Evolutionary conservation across 176 grass and related monocot species (phyloP), one percentile per base, ranked within the genome.

Genomic region (Otatea glauca): DNA sequence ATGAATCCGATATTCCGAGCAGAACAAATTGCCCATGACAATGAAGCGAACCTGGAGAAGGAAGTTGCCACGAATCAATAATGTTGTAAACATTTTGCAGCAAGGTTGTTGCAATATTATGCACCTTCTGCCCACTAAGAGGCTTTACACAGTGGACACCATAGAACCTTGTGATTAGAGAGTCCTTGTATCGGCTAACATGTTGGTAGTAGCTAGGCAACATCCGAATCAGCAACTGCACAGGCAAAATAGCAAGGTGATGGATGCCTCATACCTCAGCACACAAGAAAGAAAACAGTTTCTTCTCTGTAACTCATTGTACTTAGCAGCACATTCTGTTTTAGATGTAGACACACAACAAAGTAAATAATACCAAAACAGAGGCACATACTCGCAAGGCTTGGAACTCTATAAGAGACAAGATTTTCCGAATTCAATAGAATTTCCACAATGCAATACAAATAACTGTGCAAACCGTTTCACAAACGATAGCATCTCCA

Each of bases 11-110:
- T 92, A 95, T 12, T 96, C 96, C 3, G 96, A 95, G 72, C 96
- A 98, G 77, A 98, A 98, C 48, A 98, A 81, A 86, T 98, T 98
- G 42, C 96, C 96, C 93, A 98, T 98, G 56, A 98, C 90, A 63
- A 98, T 89, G 59, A 98, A 98, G 13, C 96, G 93, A 21, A 98
- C 89, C 96, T 98, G 85, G n/a, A 77, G 27, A 83, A 80, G 45
- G 14, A 83, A 74, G 41, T 10, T 78, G 47, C 82, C 73, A 86
- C 14, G 21, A 77, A 80, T 66, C 4, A 84, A 54, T 27, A 10
- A 76, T 21, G 32, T 9, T 44, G 2, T 17, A 35, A 71, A 55
- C 25, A 90, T 48, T 76, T 74, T 64, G 5, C 67, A 70, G 62
- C 11, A 70, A 74, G 11, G 21, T 24, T 38, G 18, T 66, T 66